Percentiles rank a stretch among this genome's conserved stretches.
phyloP scores from a whole-genome alignment of 2,329 filamentous ascomycete species.

The Colletotrichum coccodes region DNA sequence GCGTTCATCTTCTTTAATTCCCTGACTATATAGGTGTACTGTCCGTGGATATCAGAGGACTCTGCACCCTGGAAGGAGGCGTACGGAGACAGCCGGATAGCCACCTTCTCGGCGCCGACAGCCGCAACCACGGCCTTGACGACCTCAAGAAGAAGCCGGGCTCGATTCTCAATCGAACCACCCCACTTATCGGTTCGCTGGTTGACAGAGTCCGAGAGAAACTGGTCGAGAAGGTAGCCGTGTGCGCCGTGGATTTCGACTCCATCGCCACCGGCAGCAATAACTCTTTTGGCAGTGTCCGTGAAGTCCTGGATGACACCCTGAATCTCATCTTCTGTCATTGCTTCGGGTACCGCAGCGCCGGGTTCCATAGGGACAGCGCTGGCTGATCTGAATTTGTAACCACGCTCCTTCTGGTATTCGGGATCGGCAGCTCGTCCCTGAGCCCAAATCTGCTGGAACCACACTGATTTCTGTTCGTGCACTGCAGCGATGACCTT shows the following conservation, averaged over 20 bases:
- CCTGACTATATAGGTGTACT: constrained; percentile 38
- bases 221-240: constrained; percentile 69
- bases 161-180: constrained; percentile 58
- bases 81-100: constrained; percentile 49
- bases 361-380: constrained; percentile 7
- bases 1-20: constrained; percentile 39
- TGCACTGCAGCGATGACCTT: constrained; percentile 40
- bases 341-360: constrained; percentile 59
- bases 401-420: constrained; percentile 20
- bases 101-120: constrained; percentile 46
- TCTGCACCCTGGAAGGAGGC: constrained; percentile 38
- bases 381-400: constrained; percentile 19
- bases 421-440: constrained; percentile 25
- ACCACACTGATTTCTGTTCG: constrained; percentile 40
- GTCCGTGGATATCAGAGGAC: constrained; percentile 34
- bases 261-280: constrained; percentile 71
- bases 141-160: constrained; percentile 57
- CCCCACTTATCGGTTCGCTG: constrained; percentile 61
- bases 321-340: constrained; percentile 71
- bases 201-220: constrained; percentile 52
- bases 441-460: constrained; percentile 35
- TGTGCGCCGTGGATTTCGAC: constrained; percentile 66
- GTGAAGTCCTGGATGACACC: constrained; percentile 66
- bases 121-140: constrained; percentile 41
- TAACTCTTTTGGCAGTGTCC: constrained; percentile 57